Base-by-base conservation (phyloP, 768 basidiomycete genomes). In the Exsudoporus frostii region DNA sequence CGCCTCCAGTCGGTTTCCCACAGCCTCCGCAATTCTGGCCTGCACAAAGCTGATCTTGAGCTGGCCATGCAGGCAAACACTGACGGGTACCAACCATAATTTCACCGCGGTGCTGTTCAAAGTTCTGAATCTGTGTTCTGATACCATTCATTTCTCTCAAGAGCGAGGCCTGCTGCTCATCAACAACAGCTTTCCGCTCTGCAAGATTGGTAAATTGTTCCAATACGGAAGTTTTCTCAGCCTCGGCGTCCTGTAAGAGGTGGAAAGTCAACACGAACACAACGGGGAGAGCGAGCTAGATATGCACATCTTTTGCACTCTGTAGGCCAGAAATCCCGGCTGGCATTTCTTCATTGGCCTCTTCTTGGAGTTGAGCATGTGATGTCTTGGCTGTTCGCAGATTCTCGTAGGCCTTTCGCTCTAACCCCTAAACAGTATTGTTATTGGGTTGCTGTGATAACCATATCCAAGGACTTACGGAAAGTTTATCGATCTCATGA, bases 281-380 rank as follows among this genome's bases (percentile, higher is more conserved):
- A 38, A 11, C 13, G 11, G 6, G 37, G 11, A 27, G 22, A 54
- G 39, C 13, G 30, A 20, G 27, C 29, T 29, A 20, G 33, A 52
- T 29, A 64, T 78, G 27, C 59, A 84, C 87, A 59, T 75, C 65
- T 64, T 82, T 80, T 5, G 77, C 80, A 11, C 68, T 74, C 53
- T 85, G 73, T 14, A 88, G 70, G 14, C 77, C 79, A 20, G 78
- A 73, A n/a, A 88, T 73, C 59, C 79, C 78, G 7, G 79, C 80
- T 2, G 88, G 85, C 65, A 86, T 72, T 13, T 88, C 86, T 19
- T 88, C 85, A 51, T 86, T 87, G 13, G 78, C 76, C 55, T 87
- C 85, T 33, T 78, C 72, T 56, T 85, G 79, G 17, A 88, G 63
- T 20, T 69, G 68, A 29, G 63, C 60, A 37, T 80, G 67, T 2